Evolutionary conservation across 768 basidiomycete genomes (phyloP).

Genomic region (Melanogaster broomeanus): DNA sequence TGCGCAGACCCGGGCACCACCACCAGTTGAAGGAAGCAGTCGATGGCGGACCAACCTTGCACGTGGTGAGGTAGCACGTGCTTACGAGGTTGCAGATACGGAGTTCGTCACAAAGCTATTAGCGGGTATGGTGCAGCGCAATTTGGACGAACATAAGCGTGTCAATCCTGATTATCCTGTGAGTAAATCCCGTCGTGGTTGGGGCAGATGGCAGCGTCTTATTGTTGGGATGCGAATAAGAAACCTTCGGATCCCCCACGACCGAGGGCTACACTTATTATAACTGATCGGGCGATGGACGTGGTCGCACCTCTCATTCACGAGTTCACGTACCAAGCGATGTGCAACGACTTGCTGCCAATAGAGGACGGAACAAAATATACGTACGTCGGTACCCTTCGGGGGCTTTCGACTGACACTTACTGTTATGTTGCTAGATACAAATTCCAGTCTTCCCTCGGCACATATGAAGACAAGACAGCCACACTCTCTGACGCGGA

Average conservation of each 20-base stretch:
- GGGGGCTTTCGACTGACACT: background rate
- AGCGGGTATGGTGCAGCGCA: constrained; percentile 81
- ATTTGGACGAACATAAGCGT: constrained; percentile 86
- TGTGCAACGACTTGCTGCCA: constrained; percentile 92
- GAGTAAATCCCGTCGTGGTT: constrained; percentile 29
- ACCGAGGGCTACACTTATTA: constrained; percentile 79
- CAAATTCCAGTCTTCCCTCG: constrained; percentile 88
- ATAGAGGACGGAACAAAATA: constrained; percentile 88
- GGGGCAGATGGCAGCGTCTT: background rate
- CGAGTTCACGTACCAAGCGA: constrained; percentile 99
- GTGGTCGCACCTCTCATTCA: constrained; percentile 87
- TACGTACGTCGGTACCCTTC: constrained; percentile 53
- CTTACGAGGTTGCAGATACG: constrained; percentile 66
- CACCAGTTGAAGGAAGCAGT: constrained; percentile 60
- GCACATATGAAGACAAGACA: constrained; percentile 85
- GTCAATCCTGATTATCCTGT: constrained; percentile 87
- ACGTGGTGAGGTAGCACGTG: constrained; percentile 66
- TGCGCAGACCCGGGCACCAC: constrained; percentile 61
- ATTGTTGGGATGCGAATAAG: constrained; percentile 31
- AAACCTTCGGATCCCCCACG: constrained; percentile 58
- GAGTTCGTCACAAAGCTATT: constrained; percentile 82
- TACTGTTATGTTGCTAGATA: constrained; percentile 53
- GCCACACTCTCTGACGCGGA: constrained; percentile 87
- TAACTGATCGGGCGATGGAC: constrained; percentile 98
- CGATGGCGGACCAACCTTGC: constrained; percentile 86